Evolutionary conservation across 305 asterid species (phyloP).

Genomic region (Solanum aculeatissimum): DNA sequence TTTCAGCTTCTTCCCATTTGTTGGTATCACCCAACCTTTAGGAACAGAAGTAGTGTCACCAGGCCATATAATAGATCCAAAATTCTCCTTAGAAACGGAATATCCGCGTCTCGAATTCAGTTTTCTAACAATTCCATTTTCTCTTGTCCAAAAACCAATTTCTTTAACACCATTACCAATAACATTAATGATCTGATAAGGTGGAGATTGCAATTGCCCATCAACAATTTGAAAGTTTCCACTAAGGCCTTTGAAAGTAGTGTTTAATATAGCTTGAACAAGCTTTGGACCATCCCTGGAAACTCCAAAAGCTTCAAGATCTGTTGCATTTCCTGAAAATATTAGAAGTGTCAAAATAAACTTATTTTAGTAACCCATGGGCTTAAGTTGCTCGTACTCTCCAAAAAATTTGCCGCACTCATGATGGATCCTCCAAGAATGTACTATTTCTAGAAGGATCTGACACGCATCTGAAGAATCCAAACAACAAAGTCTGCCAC

Average conservation of each 20-base stretch:
- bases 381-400: not conserved
- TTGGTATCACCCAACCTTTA: slow-evolving; percentile 50
- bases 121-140: slow-evolving; percentile 10
- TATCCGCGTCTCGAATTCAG: not conserved
- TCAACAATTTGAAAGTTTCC: slow-evolving; percentile 31
- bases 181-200: slow-evolving; percentile 35
- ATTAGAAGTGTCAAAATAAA: not conserved
- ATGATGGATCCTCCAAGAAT: not conserved
- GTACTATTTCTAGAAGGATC: not conserved
- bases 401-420: not conserved
- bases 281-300: slow-evolving; percentile 37
- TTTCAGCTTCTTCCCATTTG: slow-evolving; percentile 36
- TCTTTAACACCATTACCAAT: slow-evolving; percentile 24
- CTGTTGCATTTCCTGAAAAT: slow-evolving; percentile 2
- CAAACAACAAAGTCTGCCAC: not conserved
- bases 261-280: slow-evolving; percentile 19
- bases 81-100: slow-evolving; percentile 5
- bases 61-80: slow-evolving; percentile 45
- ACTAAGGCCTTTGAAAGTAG: slow-evolving; percentile 30
- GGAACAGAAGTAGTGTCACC: slow-evolving; percentile 26
- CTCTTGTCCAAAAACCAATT: slow-evolving; percentile 43
- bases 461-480: not conserved
- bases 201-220: slow-evolving; percentile 39
- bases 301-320: slow-evolving; percentile 35
- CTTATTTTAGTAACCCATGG: not conserved